Conservation (phyloP, 2,329 filamentous ascomycete species). For the Hypoxylon sp. region DNA sequence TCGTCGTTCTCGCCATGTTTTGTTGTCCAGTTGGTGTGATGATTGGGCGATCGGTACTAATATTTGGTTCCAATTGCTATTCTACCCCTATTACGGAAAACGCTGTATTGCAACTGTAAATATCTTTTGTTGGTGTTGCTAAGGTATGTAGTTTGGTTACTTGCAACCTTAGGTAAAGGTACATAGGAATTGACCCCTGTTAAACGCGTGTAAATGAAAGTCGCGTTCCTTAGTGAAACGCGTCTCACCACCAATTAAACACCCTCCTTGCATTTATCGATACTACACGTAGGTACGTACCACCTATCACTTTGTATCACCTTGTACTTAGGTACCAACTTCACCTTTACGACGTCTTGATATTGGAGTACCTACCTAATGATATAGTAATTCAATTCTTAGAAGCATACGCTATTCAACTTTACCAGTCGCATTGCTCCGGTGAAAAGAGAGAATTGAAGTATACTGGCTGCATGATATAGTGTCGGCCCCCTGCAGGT, state of each 20-base stretch:
- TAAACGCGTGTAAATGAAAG: slow-evolving; percentile 26
- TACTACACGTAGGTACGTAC: slow-evolving; percentile 2
- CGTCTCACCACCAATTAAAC: slow-evolving; percentile 33
- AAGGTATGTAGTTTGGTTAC: background rate
- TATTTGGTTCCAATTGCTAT: background rate
- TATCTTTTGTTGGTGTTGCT: background rate
- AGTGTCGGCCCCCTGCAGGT: slow-evolving; percentile 37
- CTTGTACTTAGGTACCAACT: slow-evolving; percentile 1
- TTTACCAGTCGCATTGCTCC: background rate
- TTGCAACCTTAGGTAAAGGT: slow-evolving; percentile 9
- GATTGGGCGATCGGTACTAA: background rate
- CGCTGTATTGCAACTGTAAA: background rate
- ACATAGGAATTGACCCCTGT: slow-evolving; percentile 30
- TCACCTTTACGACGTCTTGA: slow-evolving; percentile 6
- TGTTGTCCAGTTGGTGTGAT: slow-evolving; percentile 7
- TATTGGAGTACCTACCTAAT: background rate
- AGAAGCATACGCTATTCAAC: background rate
- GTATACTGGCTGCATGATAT: slow-evolving; percentile 39
- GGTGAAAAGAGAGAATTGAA: slow-evolving; percentile 4
- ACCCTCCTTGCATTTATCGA: slow-evolving; percentile 29
- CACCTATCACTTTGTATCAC: background rate
- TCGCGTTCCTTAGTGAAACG: slow-evolving; percentile 30
- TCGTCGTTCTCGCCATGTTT: slow-evolving; percentile 63
- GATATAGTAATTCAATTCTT: background rate
- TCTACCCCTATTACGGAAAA: background rate